Evolutionary conservation across 768 basidiomycete species (phyloP), one percentile per base, ranked within the genome.

Genomic region (Paxillus ammoniavirescens): DNA sequence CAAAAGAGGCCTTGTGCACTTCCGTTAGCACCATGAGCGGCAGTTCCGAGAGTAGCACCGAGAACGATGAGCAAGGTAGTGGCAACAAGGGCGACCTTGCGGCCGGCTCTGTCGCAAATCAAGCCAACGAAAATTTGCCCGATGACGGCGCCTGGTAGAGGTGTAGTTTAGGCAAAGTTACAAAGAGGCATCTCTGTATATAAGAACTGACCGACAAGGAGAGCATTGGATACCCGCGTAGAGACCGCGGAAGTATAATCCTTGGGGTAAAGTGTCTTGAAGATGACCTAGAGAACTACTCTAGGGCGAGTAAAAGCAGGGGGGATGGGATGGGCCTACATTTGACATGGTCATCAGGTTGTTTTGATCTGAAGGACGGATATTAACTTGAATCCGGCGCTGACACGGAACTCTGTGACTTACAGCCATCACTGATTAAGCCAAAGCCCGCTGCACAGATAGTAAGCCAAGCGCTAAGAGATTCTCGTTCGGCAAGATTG

Each of bases 331-430:
- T 40, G 40, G 48, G 51, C 72, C 46, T 58, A 82, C 84, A 54
- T 87, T 87, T 42, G 78, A 65, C 82, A 86, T 81, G 0, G 84
- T 84, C 84, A 86, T 84, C 26, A 86, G 68, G 59, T 82, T 85
- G 65, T 87, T 87, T 64, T 87, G 83, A 63, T 86, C 83, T 85
- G 61, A 41, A 57, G 28, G 30, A 41, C 36, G 41, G 26, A 43
- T 49, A 21, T 44, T 58, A 44, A 59, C 18, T 15, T n/a, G 15
- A 38, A 52, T 53, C 40, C 35, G 47, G 50, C 14, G 26, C 8
- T 28, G 52, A 42, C 13, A 53, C 38, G 49, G 17, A 26, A 49
- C 36, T 26, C 5, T 21, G 37, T 5, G 46, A 68, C 67, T 62
- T 62, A 81, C 82, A 81, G 44, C 83, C 82, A 70, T 84, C 83